Conservation (phyloP, 2,329 filamentous ascomycete genomes). For the Penicillium sp. region DNA sequence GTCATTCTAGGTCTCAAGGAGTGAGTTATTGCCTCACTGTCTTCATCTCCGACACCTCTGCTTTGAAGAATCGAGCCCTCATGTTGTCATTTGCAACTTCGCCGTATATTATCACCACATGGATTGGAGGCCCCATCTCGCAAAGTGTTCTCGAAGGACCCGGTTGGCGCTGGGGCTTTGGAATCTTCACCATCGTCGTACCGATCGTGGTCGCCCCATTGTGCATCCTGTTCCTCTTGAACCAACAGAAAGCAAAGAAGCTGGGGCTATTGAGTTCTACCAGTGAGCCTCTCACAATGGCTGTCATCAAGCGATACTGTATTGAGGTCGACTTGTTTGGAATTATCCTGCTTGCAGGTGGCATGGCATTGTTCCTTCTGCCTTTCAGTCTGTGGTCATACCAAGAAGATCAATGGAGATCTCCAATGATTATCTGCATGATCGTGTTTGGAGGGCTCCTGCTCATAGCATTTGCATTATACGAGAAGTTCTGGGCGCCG, state of each 20-base stretch:
- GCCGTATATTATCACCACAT: constrained; percentile 63
- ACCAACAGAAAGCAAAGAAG: constrained; percentile 59
- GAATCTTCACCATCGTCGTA: constrained; percentile 62
- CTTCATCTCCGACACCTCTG: constrained; percentile 64
- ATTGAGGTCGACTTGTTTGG: constrained; percentile 60
- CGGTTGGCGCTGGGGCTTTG: constrained; percentile 38
- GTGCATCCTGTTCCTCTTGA: constrained; percentile 55
- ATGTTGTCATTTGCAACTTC: constrained; percentile 61
- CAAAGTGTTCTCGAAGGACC: constrained; percentile 46
- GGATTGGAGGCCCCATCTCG: constrained; percentile 55
- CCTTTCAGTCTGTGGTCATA: constrained; percentile 27
- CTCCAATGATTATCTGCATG: constrained; percentile 26
- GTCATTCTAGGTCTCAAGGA: constrained; percentile 1
- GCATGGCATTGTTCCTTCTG: constrained; percentile 29
- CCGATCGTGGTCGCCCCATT: constrained; percentile 59
- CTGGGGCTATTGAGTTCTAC: constrained; percentile 52
- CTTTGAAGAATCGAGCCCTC: constrained; percentile 61
- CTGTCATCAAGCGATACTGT: constrained; percentile 56
- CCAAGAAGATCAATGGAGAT: constrained; percentile 18
- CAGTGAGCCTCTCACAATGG: constrained; percentile 47
- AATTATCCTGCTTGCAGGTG: constrained; percentile 30
- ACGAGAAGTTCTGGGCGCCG: constrained; percentile 20
- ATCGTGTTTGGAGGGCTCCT: constrained; percentile 19
- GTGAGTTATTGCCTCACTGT: constrained; percentile 58
- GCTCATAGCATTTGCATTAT: constrained; percentile 14